phyloP scores from a whole-genome alignment of 176 grass and related monocot species.

The Oryza meyeriana region DNA sequence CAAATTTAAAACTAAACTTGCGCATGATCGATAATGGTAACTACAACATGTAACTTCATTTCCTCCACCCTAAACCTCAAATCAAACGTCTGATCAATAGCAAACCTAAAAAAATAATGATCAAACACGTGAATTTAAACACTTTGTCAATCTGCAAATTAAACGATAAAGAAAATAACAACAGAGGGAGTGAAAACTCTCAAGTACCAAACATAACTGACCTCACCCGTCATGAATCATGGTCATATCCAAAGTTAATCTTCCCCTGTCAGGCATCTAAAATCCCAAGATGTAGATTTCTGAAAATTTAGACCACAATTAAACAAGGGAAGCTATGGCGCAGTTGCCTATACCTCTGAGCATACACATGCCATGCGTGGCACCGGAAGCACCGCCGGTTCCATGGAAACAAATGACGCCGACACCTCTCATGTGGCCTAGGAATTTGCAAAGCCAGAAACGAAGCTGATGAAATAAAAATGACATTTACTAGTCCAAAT shows the following conservation, averaged over 20 bases:
- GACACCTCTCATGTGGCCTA: slow-evolving; percentile 9
- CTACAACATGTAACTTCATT: no score
- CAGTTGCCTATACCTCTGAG: neutral
- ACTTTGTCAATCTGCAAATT: no score
- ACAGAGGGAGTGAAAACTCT: neutral
- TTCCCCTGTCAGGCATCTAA: neutral
- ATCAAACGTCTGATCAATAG: no score
- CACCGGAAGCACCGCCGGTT: neutral
- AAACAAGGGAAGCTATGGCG: neutral
- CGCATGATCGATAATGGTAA: no score
- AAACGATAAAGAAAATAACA: no score
- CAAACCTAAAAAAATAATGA: no score
- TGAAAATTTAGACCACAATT: neutral
- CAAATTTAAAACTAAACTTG: no score
- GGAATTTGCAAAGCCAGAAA: slow-evolving; percentile 17
- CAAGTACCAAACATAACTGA: neutral
- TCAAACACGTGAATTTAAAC: no score
- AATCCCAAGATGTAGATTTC: neutral
- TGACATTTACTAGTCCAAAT: slow-evolving; percentile 4
- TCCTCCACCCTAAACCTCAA: no score
- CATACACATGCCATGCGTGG: neutral
- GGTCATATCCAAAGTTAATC: neutral
- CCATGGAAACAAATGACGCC: neutral
- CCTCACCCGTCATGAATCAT: neutral
- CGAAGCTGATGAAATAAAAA: neutral